Evolutionary conservation across 2,329 filamentous ascomycete species (phyloP).

Genomic region (Emergomyces africanus): DNA sequence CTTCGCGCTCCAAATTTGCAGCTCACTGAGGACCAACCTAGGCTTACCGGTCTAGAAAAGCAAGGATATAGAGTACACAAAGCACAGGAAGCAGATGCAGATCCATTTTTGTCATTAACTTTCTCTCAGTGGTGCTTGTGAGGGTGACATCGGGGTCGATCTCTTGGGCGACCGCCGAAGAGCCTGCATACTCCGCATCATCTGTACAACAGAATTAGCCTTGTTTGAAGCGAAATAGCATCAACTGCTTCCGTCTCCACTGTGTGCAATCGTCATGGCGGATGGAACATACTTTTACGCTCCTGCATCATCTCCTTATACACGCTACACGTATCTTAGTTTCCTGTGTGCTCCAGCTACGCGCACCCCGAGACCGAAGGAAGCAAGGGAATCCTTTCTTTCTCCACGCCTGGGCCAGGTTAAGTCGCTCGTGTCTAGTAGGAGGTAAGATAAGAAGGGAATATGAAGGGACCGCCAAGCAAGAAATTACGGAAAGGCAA

Average conservation of each 20-base stretch:
- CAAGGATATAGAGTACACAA: slow-evolving; percentile 57
- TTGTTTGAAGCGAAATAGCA: not conserved
- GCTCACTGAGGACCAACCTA: not conserved
- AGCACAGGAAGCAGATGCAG: slow-evolving; percentile 58
- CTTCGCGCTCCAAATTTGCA: not conserved
- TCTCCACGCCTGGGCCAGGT: not conserved
- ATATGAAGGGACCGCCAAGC: not conserved
- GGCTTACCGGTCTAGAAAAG: slow-evolving; percentile 46
- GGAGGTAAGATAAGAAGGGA: too few species aligned
- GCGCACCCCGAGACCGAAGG: not conserved
- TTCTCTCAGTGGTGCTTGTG: slow-evolving; percentile 39
- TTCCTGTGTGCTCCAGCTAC: not conserved
- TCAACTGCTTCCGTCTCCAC: not conserved
- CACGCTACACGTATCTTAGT: not conserved
- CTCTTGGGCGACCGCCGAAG: slow-evolving; percentile 2
- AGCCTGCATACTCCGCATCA: slow-evolving; percentile 3
- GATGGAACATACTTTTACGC: not conserved
- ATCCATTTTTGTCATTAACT: slow-evolving; percentile 58
- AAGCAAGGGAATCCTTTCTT: not conserved
- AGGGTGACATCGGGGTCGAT: slow-evolving; percentile 10
- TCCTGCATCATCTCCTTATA: not conserved
- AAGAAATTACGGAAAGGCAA: not conserved
- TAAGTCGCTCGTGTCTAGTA: not conserved
- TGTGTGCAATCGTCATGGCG: not conserved
- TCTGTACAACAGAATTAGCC: not conserved